A percentile compares a stretch with the other conserved stretches of the same genome.
Evolutionary conservation across 129 eudicot species (phyloP).

Genomic region (Arctium minus): DNA sequence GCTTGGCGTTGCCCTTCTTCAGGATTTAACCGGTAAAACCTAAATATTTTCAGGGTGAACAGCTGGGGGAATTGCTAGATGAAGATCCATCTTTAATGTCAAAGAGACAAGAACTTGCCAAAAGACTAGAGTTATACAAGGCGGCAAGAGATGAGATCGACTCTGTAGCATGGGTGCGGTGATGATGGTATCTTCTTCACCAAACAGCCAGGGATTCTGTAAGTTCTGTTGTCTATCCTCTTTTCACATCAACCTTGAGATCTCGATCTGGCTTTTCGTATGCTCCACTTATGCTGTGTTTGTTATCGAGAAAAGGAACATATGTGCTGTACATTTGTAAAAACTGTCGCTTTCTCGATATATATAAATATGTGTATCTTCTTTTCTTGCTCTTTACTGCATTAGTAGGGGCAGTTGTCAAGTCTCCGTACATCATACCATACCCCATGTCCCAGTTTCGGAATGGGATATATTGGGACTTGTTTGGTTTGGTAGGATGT

Average conservation of each 20-base stretch:
- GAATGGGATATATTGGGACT: background rate
- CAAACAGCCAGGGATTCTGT: background rate
- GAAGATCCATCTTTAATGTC: constrained; percentile 94
- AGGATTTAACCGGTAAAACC: background rate
- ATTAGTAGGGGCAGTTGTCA: background rate
- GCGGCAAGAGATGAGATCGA: constrained; percentile 81
- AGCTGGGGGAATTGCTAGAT: constrained; percentile 64
- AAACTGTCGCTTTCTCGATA: constrained; percentile 10
- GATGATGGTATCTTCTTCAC: background rate
- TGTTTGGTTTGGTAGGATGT: background rate
- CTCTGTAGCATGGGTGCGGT: constrained; percentile 68
- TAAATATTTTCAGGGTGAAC: constrained; percentile 51
- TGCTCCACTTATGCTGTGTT: constrained; percentile 11
- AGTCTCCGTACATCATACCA: background rate
- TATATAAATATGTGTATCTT: background rate
- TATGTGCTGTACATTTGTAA: constrained; percentile 8
- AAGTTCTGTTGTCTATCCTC: background rate
- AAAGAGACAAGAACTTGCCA: constrained; percentile 58
- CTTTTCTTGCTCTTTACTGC: background rate
- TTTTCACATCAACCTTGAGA: background rate
- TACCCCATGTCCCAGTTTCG: background rate
- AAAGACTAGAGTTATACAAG: constrained; percentile 80
- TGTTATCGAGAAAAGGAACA: background rate
- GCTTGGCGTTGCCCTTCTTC: background rate
- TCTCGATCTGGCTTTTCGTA: background rate